phyloP scores from a whole-genome alignment of 2,329 filamentous ascomycete species.

The Penicillium sp. region DNA sequence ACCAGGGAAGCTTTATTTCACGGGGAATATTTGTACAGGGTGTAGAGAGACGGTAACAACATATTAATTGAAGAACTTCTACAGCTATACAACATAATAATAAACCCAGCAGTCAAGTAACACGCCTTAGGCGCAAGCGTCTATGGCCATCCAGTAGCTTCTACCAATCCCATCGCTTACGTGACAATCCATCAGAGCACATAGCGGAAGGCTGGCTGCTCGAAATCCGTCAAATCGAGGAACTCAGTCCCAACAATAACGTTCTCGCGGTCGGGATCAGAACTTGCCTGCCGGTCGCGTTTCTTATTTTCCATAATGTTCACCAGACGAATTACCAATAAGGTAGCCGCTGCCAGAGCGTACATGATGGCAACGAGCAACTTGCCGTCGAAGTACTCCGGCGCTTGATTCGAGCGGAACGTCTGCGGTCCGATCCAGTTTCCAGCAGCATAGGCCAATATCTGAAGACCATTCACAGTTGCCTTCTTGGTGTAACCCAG shows the following conservation, averaged over 20 bases:
- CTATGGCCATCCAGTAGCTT: too few species aligned
- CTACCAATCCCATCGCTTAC: too few species aligned
- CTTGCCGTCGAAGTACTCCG: slow-evolving; percentile 16
- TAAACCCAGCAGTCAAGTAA: too few species aligned
- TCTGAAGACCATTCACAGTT: slow-evolving; percentile 26
- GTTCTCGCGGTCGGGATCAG: background rate
- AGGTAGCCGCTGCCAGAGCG: background rate
- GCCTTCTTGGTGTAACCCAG: slow-evolving; percentile 31
- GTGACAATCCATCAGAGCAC: slow-evolving; percentile 8
- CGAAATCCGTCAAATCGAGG: slow-evolving; percentile 11
- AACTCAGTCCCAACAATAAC: slow-evolving; percentile 3
- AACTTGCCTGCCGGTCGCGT: slow-evolving; percentile 2
- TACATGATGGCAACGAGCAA: slow-evolving; percentile 14
- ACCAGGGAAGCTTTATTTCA: too few species aligned
- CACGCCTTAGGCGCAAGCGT: too few species aligned
- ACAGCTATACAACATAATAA: too few species aligned
- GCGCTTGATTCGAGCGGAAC: slow-evolving; percentile 29
- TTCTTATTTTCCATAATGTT: slow-evolving; percentile 9
- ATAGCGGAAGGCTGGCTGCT: slow-evolving; percentile 11
- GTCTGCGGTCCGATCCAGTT: slow-evolving; percentile 37
- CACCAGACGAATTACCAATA: slow-evolving; percentile 2
- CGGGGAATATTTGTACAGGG: too few species aligned
- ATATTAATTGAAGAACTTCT: too few species aligned
- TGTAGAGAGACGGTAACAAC: too few species aligned
- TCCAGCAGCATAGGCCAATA: slow-evolving; percentile 32